phyloP scores from a whole-genome alignment of 306 rosid genomes.

The Cucurbita maxima region DNA sequence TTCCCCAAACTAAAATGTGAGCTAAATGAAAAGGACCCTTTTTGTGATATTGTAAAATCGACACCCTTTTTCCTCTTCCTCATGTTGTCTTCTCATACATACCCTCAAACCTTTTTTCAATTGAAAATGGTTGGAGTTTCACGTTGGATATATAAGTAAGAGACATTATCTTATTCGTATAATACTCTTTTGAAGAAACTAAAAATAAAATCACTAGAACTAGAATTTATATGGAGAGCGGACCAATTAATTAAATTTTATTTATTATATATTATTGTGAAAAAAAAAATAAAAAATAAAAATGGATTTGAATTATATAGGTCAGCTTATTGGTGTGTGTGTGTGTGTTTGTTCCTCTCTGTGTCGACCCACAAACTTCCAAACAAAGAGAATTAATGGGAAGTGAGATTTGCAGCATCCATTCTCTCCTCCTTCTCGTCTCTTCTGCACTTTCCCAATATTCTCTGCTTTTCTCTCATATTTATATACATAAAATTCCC shows the following conservation, averaged over 20 bases:
- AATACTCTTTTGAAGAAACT: no score
- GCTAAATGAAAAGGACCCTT: slow-evolving; percentile 23
- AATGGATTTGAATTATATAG: neutral
- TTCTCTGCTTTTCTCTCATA: neutral
- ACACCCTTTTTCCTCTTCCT: slow-evolving; percentile 34
- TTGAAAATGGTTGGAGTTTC: no score
- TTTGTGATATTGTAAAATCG: slow-evolving; percentile 30
- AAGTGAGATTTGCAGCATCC: slow-evolving; percentile 73
- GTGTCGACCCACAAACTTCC: slow-evolving; percentile 64
- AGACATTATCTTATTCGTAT: no score
- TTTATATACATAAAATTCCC: neutral
- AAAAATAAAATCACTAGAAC: no score
- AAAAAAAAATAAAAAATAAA: neutral
- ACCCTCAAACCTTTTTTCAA: slow-evolving; percentile 6
- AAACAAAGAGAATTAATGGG: slow-evolving; percentile 80
- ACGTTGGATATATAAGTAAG: no score
- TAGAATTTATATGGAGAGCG: no score
- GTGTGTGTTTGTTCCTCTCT: neutral
- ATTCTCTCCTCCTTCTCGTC: slow-evolving; percentile 19
- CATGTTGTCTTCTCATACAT: slow-evolving; percentile 29
- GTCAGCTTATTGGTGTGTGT: neutral
- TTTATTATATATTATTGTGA: neutral
- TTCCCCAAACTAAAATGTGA: slow-evolving; percentile 3
- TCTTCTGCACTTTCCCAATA: neutral
- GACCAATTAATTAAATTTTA: no score